These are phyloP conservation scores for Basidiobolus meristosporus DNA, from an alignment of 371 early-diverging fungal species.

Conservation along the genomic window DNA sequence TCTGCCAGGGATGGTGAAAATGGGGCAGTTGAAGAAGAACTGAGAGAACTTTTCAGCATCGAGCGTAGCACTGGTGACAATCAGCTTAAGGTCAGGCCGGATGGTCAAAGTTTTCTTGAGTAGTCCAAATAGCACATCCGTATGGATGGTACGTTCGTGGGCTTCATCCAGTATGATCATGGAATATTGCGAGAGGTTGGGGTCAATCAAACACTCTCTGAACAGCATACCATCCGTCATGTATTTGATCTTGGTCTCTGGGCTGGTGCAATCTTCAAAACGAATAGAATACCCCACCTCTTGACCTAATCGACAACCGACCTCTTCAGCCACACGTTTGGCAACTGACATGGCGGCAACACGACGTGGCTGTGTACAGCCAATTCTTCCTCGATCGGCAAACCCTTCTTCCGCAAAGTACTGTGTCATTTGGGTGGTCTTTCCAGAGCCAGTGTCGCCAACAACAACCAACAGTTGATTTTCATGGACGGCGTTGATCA, in stretches of 20 bases:
- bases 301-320: conserved; percentile 83
- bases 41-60: conserved; percentile 75
- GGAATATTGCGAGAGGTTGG: conserved; percentile 66
- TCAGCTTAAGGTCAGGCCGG: conserved; percentile 79
- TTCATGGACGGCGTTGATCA: conserved; percentile 67
- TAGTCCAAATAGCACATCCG: conserved; percentile 96
- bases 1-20: conserved; percentile 92
- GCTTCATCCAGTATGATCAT: conserved; percentile 98
- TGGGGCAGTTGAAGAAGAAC: conserved; percentile 58
- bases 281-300: conserved; percentile 98
- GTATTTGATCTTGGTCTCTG: conserved; percentile 90
- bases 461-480: conserved; percentile 87
- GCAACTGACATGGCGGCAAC: conserved; percentile 99
- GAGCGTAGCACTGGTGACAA: conserved; percentile 92
- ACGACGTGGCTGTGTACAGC: conserved; percentile 98
- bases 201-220: conserved; percentile 87
- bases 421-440: conserved; percentile 99
- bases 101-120: conserved; percentile 65
- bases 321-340: conserved; percentile 96
- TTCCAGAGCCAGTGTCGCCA: conserved; percentile 98
- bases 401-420: conserved; percentile 92
- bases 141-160: conserved; percentile 95
- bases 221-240: conserved; percentile 99
- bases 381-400: conserved; percentile 67
- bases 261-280: conserved; percentile 92